These are phyloP conservation scores for Erythrobasidium hasegawianum DNA, from an alignment of 1,284 basidiomycete species.

Conservation along the genomic window DNA sequence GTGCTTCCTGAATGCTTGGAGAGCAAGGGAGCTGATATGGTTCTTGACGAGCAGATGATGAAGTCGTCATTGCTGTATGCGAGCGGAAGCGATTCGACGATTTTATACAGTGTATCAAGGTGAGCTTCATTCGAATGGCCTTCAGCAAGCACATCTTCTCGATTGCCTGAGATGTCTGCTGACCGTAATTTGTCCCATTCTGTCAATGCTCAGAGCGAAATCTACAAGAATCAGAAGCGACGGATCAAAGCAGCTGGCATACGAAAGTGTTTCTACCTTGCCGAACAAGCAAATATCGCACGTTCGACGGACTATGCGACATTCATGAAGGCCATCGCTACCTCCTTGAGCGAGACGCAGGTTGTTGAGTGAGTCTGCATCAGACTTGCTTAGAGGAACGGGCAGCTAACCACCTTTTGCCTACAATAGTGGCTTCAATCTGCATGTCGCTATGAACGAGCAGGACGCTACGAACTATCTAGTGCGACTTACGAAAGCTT, in stretches of 20 bases:
- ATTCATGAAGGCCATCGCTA: constrained; percentile 22
- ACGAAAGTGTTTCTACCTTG: constrained; percentile 16
- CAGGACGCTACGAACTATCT: constrained; percentile 9
- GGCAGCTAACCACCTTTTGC: too few relatives aligned
- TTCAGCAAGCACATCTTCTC: background rate
- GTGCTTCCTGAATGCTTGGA: background rate
- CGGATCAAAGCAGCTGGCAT: constrained; percentile 27
- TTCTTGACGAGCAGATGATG: background rate
- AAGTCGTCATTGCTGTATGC: constrained; percentile 18
- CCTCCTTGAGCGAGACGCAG: constrained; percentile 14
- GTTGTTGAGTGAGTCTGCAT: constrained; percentile 11
- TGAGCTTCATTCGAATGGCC: too few relatives aligned
- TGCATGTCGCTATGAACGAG: constrained; percentile 7
- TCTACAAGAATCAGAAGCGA: constrained; percentile 12
- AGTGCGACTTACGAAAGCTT: background rate
- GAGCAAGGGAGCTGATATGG: too few relatives aligned
- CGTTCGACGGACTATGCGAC: background rate
- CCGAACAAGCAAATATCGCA: constrained; percentile 6
- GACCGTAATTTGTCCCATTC: too few relatives aligned
- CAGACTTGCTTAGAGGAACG: too few relatives aligned
- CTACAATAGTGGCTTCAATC: constrained; percentile 7
- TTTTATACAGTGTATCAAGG: constrained; percentile 18
- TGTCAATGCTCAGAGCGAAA: background rate
- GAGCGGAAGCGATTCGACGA: constrained; percentile 21
- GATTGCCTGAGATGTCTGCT: too few relatives aligned